Evolutionary conservation across 2,329 filamentous ascomycete species (phyloP), one percentile per base, ranked within the genome.

Genomic region (Passalora sequoiae): DNA sequence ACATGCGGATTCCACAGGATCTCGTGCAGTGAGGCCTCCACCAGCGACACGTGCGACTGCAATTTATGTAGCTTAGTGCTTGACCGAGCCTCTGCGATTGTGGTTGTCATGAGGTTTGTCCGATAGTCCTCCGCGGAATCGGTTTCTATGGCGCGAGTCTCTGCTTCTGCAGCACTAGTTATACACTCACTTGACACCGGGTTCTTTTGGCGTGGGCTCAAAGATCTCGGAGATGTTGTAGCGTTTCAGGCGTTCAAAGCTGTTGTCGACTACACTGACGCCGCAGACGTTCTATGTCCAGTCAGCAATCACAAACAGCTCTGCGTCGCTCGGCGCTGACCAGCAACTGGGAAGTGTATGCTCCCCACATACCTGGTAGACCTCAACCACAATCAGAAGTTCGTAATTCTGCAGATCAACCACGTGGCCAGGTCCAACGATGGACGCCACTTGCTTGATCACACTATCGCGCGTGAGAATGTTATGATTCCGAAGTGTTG

Each of bases 141-240:
- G n/a, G n/a, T n/a, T n/a, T n/a, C n/a, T n/a, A n/a, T n/a, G n/a
- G 12, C 22, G 39, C 22, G 39, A 38, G 16, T 20, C 35, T 12
- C 24, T 27, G 6, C 12, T 16, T 30, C 22, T 24, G 16, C 16
- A 31, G 31, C 20, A 10, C 43, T 35, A 30, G 27, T 19, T 16
- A 29, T 22, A 30, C 40, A 39, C 39, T 53, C 46, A 47, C 47
- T 31, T n/a, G n/a, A 48, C 43, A 22, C 32, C 46, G 29, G 50
- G 50, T 30, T 61, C 58, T 44, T 64, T 63, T 28, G 67, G 61
- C 7, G 66, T 68, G 39, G 73, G 71, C 45, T 72, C 70, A 53
- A 84, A 86, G 17, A 91, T 75, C 63, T 88, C 85, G 44, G 83
- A 79, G 28, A 94, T 66, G 63, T 92, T 92, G 67, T 81, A 91